These are phyloP conservation scores for Pyricularia pennisetigena DNA, from an alignment of 2,329 filamentous ascomycete genomes.

Conservation along the genomic window DNA sequence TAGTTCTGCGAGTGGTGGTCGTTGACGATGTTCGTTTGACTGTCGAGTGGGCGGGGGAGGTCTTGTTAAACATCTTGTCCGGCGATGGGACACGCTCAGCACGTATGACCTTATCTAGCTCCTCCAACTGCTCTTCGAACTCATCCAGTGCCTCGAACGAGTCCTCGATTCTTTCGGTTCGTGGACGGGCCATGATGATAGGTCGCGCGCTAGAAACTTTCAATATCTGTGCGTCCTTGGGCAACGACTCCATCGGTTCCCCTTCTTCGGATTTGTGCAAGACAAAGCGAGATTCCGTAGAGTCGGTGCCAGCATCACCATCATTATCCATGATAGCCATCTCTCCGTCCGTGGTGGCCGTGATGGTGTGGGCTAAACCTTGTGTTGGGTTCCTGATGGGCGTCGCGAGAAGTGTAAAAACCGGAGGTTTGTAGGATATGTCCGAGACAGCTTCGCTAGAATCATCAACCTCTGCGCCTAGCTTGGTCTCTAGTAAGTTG, in stretches of 20 bases:
- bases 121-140: constrained; percentile 52
- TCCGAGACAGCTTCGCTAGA: background rate
- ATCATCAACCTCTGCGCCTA: background rate
- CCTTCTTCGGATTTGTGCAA: background rate
- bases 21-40: constrained; percentile 12
- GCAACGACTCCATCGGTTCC: constrained; percentile 1
- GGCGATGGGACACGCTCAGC: constrained; percentile 22
- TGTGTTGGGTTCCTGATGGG: background rate
- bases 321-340: background rate
- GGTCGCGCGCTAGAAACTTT: background rate
- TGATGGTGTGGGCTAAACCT: background rate
- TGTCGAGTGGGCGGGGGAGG: constrained; percentile 1
- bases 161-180: constrained; percentile 42
- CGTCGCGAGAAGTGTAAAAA: constrained; percentile 2
- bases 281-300: background rate
- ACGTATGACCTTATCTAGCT: constrained; percentile 30
- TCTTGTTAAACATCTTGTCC: constrained; percentile 15
- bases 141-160: constrained; percentile 53
- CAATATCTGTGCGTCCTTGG: constrained; percentile 2
- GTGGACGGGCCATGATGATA: constrained; percentile 12
- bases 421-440: background rate
- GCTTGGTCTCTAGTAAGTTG: constrained; percentile 30
- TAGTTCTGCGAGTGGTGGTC: constrained; percentile 16
- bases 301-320: background rate
- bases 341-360: background rate